These are phyloP conservation scores for Rubroboletus satanas DNA, from an alignment of 768 basidiomycete genomes.

Conservation along the genomic window DNA sequence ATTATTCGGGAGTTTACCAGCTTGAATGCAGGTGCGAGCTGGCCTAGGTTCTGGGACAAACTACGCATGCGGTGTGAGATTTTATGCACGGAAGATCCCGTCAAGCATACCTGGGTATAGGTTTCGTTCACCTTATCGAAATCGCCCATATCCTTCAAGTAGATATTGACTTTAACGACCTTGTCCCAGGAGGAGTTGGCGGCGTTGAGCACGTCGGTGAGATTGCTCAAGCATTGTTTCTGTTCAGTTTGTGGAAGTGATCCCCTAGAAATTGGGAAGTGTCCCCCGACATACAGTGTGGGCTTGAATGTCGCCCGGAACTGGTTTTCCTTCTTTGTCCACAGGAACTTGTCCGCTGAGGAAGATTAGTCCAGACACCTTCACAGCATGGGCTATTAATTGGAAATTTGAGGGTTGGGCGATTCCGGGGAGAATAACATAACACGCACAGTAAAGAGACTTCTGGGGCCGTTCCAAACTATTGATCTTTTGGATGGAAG, in stretches of 20 bases:
- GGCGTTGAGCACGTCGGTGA: slow-evolving; percentile 49
- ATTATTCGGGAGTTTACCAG: slow-evolving; percentile 61
- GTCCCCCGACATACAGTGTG: slow-evolving; percentile 46
- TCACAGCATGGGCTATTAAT: slow-evolving; percentile 49
- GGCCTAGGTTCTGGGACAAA: slow-evolving; percentile 58
- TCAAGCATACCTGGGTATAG: slow-evolving; percentile 45
- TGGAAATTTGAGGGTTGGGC: background rate
- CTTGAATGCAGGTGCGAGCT: slow-evolving; percentile 73
- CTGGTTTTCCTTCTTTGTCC: slow-evolving; percentile 44
- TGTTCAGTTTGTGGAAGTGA: slow-evolving; percentile 20
- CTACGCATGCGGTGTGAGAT: slow-evolving; percentile 22
- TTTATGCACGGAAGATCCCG: background rate
- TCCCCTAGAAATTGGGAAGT: background rate
- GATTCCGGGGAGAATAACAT: background rate
- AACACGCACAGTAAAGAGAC: slow-evolving; percentile 12
- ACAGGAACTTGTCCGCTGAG: slow-evolving; percentile 59
- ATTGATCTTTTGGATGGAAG: slow-evolving; percentile 56
- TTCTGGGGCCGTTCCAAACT: slow-evolving; percentile 38
- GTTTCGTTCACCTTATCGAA: slow-evolving; percentile 55
- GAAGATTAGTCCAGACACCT: slow-evolving; percentile 56
- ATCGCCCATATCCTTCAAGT: slow-evolving; percentile 57
- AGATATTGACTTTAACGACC: slow-evolving; percentile 55
- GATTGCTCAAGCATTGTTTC: slow-evolving; percentile 56
- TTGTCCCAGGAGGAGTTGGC: slow-evolving; percentile 61
- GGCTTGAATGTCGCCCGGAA: slow-evolving; percentile 53